Base-by-base conservation (phyloP, 306 rosid species). In the Rosa rugosa region DNA sequence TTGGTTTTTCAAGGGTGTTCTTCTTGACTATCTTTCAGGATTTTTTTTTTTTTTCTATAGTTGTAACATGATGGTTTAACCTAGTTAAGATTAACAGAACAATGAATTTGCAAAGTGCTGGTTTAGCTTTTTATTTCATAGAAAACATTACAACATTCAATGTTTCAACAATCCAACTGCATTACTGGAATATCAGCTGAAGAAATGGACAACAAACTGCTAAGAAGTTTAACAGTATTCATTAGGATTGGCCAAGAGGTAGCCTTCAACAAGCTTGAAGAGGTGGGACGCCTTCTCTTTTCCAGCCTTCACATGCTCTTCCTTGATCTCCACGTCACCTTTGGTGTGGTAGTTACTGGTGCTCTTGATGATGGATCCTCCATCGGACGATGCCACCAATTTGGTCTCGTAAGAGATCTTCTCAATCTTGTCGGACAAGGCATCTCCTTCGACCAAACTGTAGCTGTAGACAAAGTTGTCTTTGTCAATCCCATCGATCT, bases 351-450 rank as follows among this genome's bases (percentile, higher is more conserved):
- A 57, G 64, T 23, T 22, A 9, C 64, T 57, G 6, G 64, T 57
- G 64, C 34, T 57, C 16, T 57, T 57, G 64, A 57, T 57, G 64
- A 57, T 10, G 1, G 64, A 57, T 3, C 64, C 64, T 57, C 64
- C 64, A 57, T 57, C 34, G 13, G 59, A 23, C 22, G 64, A 57
- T 57, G 64, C 64, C 64, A 57, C 66, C 18, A 60, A 12, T 78
- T 83, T 88, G 67, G 69, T 76, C 69, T 85, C 87, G 38, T 76
- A 68, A 0, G 22, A 42, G 5, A 88, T 81, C 46, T 85, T 79
- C 81, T 87, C 89, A 4, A 83, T 23, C 25, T 20, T 23, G 36
- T 83, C 89, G 0, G 77, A 5, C 8, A 83, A 8, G 6, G 65
- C 63, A 36, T 72, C 84, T 0, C 85, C 89, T 59, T 85, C 87